phyloP scores from a whole-genome alignment of 1,139 yeast genomes.

The Geotrichum phurueaensis region DNA sequence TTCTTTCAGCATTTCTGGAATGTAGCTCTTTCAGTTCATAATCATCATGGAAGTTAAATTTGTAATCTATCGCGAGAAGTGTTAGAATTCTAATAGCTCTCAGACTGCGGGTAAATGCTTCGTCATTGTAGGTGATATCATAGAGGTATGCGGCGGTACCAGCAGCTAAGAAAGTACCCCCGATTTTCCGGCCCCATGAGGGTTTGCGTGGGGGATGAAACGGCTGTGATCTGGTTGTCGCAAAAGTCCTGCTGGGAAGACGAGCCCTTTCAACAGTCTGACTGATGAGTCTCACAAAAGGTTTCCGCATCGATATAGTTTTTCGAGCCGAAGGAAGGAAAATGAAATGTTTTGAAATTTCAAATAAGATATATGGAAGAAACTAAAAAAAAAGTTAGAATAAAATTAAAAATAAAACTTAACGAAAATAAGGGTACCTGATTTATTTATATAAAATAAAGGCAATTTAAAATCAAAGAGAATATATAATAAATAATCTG shows the following conservation, averaged over 20 bases:
- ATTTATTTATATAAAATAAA: too few species aligned
- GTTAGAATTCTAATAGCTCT: constrained; percentile 47
- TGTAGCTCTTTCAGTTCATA: constrained; percentile 51
- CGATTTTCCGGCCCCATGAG: background rate
- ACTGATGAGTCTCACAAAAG: background rate
- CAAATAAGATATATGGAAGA: too few species aligned
- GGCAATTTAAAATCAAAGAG: background rate
- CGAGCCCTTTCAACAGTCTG: background rate
- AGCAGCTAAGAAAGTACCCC: background rate
- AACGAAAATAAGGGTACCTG: too few species aligned
- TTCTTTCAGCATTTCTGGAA: constrained; percentile 51
- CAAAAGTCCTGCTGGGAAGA: background rate
- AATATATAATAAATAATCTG: background rate
- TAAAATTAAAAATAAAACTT: too few species aligned
- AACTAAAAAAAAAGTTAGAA: too few species aligned
- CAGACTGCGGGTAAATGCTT: constrained; percentile 47
- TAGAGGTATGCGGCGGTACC: constrained; percentile 10
- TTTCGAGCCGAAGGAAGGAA: too few species aligned
- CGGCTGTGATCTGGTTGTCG: background rate
- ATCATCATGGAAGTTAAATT: constrained; percentile 42
- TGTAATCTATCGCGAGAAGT: constrained; percentile 56
- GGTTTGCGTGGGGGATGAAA: background rate
- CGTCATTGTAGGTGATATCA: constrained; percentile 36
- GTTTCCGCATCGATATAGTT: background rate
- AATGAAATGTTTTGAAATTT: background rate